Percentiles rank a stretch among this genome's conserved stretches.
These are phyloP conservation scores for Penicillium aurantiogriseum DNA, from an alignment of 2,329 filamentous ascomycete species.

Conservation along the genomic window DNA sequence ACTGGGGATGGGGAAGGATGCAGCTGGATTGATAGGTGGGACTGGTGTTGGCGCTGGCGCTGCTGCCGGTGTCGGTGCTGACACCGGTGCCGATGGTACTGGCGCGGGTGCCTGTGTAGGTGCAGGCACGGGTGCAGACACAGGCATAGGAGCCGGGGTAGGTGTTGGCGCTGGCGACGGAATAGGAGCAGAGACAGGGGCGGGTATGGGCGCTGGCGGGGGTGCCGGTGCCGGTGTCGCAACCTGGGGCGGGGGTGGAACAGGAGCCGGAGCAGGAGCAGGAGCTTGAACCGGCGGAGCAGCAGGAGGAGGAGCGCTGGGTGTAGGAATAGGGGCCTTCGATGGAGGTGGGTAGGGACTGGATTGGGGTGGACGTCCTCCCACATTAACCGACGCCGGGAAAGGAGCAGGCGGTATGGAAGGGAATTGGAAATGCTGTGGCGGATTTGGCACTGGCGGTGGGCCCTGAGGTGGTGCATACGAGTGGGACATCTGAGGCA, in stretches of 20 bases:
- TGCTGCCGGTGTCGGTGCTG: conserved; percentile 19
- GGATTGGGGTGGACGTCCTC: conserved; percentile 25
- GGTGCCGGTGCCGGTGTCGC: conserved; percentile 12
- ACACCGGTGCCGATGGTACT: conserved; percentile 8
- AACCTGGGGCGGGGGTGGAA: conserved; percentile 18
- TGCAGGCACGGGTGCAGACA: conserved; percentile 3
- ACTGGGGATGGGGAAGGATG: conserved; percentile 37
- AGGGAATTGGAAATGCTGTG: conserved; percentile 38
- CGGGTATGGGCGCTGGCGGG: conserved; percentile 17
- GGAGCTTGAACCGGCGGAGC: conserved; percentile 12
- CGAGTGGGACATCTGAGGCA: conserved; percentile 34
- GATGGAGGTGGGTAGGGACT: conserved; percentile 25
- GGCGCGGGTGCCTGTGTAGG: conserved; percentile 16
- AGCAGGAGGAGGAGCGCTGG: conserved; percentile 7
- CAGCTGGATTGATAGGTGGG: conserved; percentile 21
- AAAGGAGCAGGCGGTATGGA: conserved; percentile 37
- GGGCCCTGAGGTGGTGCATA: conserved; percentile 33
- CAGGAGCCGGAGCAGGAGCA: conserved; percentile 15
- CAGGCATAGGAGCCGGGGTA: conserved; percentile 12
- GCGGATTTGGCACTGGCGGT: conserved; percentile 33
- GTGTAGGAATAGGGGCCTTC: conserved; percentile 19
- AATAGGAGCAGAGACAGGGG: conserved; percentile 22
- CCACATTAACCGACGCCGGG: conserved; percentile 25
- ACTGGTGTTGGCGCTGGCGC: conserved; percentile 17
- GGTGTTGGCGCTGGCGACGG: conserved; percentile 6